Percentiles rank a stretch among this genome's conserved stretches.
Evolutionary conservation across 306 rosid genomes (phyloP).

Genomic region (Luffa aegyptiaca): DNA sequence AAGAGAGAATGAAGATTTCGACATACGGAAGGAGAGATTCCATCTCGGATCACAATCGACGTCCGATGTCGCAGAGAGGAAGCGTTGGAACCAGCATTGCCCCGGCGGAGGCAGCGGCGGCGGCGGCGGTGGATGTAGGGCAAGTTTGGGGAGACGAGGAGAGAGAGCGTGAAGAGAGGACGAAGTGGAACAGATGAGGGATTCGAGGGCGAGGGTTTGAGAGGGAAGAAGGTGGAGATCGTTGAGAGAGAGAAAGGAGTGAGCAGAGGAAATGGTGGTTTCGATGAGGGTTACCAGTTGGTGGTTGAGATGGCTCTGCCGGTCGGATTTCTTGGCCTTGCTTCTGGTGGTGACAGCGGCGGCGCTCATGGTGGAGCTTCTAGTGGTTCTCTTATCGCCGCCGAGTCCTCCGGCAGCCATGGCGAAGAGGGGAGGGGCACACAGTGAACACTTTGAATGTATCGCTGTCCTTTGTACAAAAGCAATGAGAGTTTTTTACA

Average conservation of each 20-base stretch:
- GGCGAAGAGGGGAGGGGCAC: neutral
- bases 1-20: constrained; percentile 40
- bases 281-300: constrained; percentile 22
- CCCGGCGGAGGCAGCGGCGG: neutral
- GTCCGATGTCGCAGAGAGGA: constrained; percentile 26
- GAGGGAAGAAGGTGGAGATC: constrained; percentile 39
- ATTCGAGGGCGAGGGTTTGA: constrained; percentile 8
- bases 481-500: too few relatives aligned
- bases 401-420: constrained; percentile 1
- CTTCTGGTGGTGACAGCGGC: neutral
- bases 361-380: neutral
- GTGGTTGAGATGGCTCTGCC: neutral
- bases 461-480: neutral
- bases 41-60: constrained; percentile 32
- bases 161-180: constrained; percentile 11
- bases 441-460: neutral
- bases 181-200: constrained; percentile 12
- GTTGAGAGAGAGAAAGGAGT: constrained; percentile 49
- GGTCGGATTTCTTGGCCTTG: neutral
- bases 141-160: neutral
- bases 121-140: constrained; percentile 14
- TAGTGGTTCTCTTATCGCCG: neutral
- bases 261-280: constrained; percentile 26
- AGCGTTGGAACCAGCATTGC: constrained; percentile 61
- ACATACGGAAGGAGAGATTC: constrained; percentile 52